Conservation (phyloP, 2,329 filamentous ascomycete species). For the Zymoseptoria passerinii region DNA sequence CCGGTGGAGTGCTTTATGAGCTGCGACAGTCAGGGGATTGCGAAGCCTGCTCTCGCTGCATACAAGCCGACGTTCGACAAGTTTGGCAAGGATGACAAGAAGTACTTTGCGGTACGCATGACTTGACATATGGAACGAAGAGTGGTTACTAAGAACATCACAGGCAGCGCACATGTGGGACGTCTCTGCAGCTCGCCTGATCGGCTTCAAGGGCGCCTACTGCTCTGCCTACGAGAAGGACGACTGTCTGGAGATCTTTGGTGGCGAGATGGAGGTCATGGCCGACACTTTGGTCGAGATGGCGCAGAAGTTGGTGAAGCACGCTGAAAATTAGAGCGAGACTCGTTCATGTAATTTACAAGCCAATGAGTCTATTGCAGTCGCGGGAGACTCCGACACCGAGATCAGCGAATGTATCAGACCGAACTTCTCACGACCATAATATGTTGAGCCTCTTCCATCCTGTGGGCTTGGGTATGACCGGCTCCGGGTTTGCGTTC, state of each 20-base stretch:
- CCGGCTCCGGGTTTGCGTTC: constrained; percentile 20
- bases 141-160: background rate
- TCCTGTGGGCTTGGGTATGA: constrained; percentile 12
- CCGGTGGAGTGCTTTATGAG: constrained; percentile 44
- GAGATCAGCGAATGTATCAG: background rate
- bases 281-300: constrained; percentile 41
- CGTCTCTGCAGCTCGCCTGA: constrained; percentile 40
- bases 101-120: constrained; percentile 42
- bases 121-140: background rate
- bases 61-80: constrained; percentile 40
- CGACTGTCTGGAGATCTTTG: constrained; percentile 43
- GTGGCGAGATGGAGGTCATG: constrained; percentile 43
- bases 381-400: background rate
- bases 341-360: background rate
- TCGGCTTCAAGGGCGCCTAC: constrained; percentile 45
- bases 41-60: constrained; percentile 43
- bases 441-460: constrained; percentile 24
- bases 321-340: background rate
- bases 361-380: background rate
- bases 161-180: constrained; percentile 54
- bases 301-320: constrained; percentile 32
- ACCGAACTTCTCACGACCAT: constrained; percentile 12
- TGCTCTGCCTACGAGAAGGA: constrained; percentile 48
- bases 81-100: constrained; percentile 32
- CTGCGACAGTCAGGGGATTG: constrained; percentile 43